phyloP scores from a whole-genome alignment of 108 stramenopile genomes.

The Ochromonas danica region DNA sequence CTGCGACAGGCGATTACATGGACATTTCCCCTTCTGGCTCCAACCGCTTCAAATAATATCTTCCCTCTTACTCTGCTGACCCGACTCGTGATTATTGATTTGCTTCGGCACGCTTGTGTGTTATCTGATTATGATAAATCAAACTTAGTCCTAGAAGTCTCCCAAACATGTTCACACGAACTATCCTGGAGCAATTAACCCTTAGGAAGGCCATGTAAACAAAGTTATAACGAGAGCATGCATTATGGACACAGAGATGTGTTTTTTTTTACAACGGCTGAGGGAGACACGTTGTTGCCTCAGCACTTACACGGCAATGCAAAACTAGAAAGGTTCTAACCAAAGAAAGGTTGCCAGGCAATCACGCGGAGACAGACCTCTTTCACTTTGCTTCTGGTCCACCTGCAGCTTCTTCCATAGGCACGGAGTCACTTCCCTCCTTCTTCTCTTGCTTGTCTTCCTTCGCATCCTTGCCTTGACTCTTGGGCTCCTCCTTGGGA shows the following conservation, averaged over 20 bases:
- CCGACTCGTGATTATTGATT: neutral
- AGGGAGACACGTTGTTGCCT: neutral
- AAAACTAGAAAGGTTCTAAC: neutral
- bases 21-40: neutral
- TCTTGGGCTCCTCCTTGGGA: slow-evolving; percentile 25
- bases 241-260: too few relatives aligned
- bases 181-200: too few relatives aligned
- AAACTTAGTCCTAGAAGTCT: too few relatives aligned
- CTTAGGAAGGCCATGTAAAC: too few relatives aligned
- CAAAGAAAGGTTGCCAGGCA: neutral
- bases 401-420: neutral
- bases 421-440: slow-evolving; percentile 6
- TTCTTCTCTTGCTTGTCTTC: slow-evolving; percentile 31
- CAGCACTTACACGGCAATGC: neutral
- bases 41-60: neutral
- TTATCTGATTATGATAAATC: too few relatives aligned
- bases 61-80: neutral
- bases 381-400: neutral
- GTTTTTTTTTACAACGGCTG: neutral
- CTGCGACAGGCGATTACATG: neutral
- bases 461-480: slow-evolving; percentile 57
- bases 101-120: neutral
- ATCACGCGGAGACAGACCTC: too few relatives aligned
- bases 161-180: too few relatives aligned
- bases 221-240: too few relatives aligned